Conservation (phyloP, 1,284 basidiomycete species). For the Irpex sp. region DNA sequence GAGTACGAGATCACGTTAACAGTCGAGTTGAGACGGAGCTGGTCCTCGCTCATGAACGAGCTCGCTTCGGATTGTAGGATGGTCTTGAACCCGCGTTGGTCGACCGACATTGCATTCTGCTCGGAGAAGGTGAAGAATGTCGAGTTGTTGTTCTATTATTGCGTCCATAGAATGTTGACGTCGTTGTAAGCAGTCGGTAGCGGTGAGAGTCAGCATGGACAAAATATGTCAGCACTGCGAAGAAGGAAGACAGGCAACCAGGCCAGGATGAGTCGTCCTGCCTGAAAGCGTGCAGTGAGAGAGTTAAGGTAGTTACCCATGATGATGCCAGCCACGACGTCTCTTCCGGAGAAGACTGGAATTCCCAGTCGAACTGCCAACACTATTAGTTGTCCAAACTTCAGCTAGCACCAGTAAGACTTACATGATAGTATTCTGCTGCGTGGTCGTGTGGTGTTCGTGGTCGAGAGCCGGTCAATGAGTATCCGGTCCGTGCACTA, state of each 20-base stretch:
- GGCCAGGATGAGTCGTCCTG: not conserved
- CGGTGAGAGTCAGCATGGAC: not conserved
- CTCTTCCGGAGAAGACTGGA: conserved; percentile 51
- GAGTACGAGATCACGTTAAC: conserved; percentile 47
- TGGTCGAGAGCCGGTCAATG: conserved; percentile 41
- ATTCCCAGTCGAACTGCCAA: conserved; percentile 19
- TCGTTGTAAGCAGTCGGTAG: not conserved
- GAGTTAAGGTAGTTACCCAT: conserved; percentile 37
- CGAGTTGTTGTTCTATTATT: conserved; percentile 54
- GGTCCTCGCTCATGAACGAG: conserved; percentile 42
- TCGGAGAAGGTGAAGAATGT: conserved; percentile 60
- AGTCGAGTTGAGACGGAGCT: conserved; percentile 49
- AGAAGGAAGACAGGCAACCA: conserved; percentile 1
- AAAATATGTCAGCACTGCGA: not conserved
- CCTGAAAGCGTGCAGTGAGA: not conserved
- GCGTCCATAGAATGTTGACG: too few species aligned
- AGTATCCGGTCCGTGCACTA: conserved; percentile 46
- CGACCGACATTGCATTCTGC: conserved; percentile 51
- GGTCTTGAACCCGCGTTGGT: conserved; percentile 59
- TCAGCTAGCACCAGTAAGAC: conserved; percentile 41
- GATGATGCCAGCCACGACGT: conserved; percentile 60
- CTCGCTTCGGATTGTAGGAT: conserved; percentile 54
- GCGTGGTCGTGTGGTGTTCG: conserved; percentile 42
- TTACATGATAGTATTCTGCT: conserved; percentile 52
- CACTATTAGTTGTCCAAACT: not conserved